Conservation (phyloP, 2,329 filamentous ascomycete genomes). For the Paracamarosporium sp. region DNA sequence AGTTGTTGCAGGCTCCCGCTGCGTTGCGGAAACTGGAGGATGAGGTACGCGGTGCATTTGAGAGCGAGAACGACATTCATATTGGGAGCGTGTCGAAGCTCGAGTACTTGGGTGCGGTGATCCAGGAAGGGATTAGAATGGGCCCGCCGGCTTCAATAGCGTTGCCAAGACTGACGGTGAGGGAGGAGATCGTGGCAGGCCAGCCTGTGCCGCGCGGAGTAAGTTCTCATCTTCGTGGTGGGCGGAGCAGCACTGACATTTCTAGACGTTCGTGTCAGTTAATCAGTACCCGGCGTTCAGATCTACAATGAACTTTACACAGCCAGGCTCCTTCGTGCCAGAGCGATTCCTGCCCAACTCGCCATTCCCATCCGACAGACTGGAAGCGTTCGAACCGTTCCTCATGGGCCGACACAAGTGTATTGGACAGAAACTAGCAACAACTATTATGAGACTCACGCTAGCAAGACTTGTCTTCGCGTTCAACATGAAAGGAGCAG, state of each 20-base stretch:
- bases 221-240: conserved; percentile 17
- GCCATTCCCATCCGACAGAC: conserved; percentile 33
- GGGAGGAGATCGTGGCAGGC: conserved; percentile 29
- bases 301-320: conserved; percentile 31
- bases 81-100: conserved; percentile 25
- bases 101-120: conserved; percentile 34
- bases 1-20: conserved; percentile 28
- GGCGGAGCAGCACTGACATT: neutral
- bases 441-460: conserved; percentile 43
- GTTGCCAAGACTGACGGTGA: conserved; percentile 26
- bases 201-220: conserved; percentile 28
- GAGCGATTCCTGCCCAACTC: conserved; percentile 38
- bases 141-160: conserved; percentile 25
- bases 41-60: conserved; percentile 25
- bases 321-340: conserved; percentile 37
- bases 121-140: conserved; percentile 40
- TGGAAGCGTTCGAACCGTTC: conserved; percentile 34
- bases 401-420: conserved; percentile 33
- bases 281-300: conserved; percentile 34
- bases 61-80: conserved; percentile 26
- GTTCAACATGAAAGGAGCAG: conserved; percentile 40
- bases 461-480: conserved; percentile 49
- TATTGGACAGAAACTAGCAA: conserved; percentile 36
- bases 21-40: conserved; percentile 15
- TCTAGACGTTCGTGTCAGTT: conserved; percentile 26